Base-by-base conservation (phyloP, 164 flowering plant species). In the Tinospora cordifolia region DNA sequence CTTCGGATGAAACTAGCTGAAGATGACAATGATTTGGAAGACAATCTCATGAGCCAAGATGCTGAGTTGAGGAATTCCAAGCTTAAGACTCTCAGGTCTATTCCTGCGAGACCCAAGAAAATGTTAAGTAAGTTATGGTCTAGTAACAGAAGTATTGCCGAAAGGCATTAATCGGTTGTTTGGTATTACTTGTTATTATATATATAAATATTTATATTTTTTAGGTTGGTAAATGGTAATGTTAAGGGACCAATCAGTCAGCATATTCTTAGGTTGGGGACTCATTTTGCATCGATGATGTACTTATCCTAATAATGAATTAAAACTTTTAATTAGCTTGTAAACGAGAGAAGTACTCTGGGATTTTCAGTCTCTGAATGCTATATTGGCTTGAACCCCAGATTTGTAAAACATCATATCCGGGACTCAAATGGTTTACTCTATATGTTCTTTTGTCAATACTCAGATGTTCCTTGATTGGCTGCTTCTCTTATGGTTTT, bases 111-210 rank as follows among this genome's bases (percentile, higher is more conserved):
- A 73, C 93, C 98, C 30, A 93, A 85, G 78, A 82, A 81, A 76
- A 88, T 93, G 90, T 82, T 90, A 36, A 87, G 93, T 70, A 93
- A 84, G 86, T 80, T 93, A 71, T 87, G 91, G 90, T 77, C 96
- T 14, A 78, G 76, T 67, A 87, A 83, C 63, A 88, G 87, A 82
- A 85, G 77, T 83, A 74, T 75, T 46, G 81, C 68, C 71, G 91
- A 88, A 78, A 91, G 84, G 78, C 81, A 82, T 62, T 89, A 81
- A 89, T 71, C 26, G 62, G 64, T 71, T 47, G 21, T n/a, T 17
- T 17, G 24, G 10, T 15, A 27, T 6, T 8, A n/a, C n/a, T n/a
- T n/a, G 8, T n/a, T 58, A 58, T 79, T 76, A 75, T 74, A 72
- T 72, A 73, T 26, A 64, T 8, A n/a, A n/a, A n/a, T n/a, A n/a